These are phyloP conservation scores for Sergeia podlipaevii DNA, from an alignment of 208 protist species.

Conservation along the genomic window DNA sequence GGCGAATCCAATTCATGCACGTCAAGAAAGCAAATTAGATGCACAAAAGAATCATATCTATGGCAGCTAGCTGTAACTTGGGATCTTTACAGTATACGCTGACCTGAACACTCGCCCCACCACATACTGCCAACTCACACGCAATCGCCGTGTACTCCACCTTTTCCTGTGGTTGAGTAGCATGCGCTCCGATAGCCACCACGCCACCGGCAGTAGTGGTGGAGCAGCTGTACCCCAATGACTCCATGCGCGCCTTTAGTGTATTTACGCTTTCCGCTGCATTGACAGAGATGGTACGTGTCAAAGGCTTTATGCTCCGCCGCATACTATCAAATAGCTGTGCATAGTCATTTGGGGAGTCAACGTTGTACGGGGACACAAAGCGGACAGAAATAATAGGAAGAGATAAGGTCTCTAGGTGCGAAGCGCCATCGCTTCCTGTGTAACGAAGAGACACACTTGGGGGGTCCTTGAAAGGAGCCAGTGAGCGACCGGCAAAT, in stretches of 20 bases:
- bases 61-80: slow-evolving; percentile 24
- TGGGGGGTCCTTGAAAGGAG: slow-evolving; percentile 53
- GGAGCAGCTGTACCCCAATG: slow-evolving; percentile 8
- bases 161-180: slow-evolving; percentile 53
- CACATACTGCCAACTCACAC: slow-evolving; percentile 37
- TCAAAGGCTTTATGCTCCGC: slow-evolving; percentile 15
- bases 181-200: slow-evolving; percentile 58
- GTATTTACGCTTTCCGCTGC: not conserved
- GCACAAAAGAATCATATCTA: slow-evolving; percentile 9
- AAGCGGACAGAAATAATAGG: slow-evolving; percentile 63
- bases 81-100: slow-evolving; percentile 28
- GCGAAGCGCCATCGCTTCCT: not conserved
- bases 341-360: slow-evolving; percentile 24
- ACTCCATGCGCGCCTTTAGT: not conserved
- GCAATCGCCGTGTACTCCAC: slow-evolving; percentile 50
- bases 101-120: slow-evolving; percentile 24
- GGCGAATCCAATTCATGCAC: not conserved
- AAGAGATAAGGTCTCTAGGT: slow-evolving; percentile 48
- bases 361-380: slow-evolving; percentile 54
- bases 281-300: slow-evolving; percentile 16
- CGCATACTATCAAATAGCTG: slow-evolving; percentile 37
- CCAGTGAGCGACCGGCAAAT: slow-evolving; percentile 58
- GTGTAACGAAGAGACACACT: slow-evolving; percentile 59
- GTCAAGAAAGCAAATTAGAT: no score
- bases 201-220: slow-evolving; percentile 12